phyloP scores from a whole-genome alignment of 2,329 filamentous ascomycete species.

The Rutstroemia sp. region DNA sequence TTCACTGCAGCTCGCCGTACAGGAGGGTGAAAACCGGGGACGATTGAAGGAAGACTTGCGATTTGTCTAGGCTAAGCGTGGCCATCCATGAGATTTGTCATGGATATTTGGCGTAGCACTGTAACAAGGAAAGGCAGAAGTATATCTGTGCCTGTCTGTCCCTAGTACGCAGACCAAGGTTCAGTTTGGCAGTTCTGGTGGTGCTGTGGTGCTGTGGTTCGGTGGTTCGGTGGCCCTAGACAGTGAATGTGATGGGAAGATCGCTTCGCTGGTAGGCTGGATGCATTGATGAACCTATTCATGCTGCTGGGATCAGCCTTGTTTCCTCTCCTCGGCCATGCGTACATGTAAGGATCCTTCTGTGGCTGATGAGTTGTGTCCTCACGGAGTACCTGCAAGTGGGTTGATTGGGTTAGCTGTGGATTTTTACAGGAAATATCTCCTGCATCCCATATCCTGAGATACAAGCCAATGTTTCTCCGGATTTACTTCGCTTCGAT shows the following conservation, averaged over 20 bases:
- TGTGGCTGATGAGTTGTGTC: background rate
- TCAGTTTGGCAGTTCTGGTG: background rate
- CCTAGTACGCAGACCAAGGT: background rate
- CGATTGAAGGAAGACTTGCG: constrained; percentile 9
- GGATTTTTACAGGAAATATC: too few species aligned
- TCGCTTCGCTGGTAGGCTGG: constrained; percentile 2
- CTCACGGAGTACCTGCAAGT: too few species aligned
- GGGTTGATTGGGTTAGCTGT: too few species aligned
- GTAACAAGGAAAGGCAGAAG: background rate
- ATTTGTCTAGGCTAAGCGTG: constrained; percentile 4
- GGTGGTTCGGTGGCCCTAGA: too few species aligned
- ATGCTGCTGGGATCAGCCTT: constrained; percentile 9
- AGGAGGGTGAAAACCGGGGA: constrained; percentile 1
- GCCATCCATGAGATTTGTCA: background rate
- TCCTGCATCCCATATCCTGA: too few species aligned
- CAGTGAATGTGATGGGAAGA: background rate
- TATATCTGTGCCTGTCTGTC: background rate
- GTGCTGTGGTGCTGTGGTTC: background rate
- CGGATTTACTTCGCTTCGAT: too few species aligned
- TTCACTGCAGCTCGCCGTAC: constrained; percentile 4
- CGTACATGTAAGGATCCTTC: constrained; percentile 5
- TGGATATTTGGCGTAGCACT: background rate
- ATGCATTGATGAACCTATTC: constrained; percentile 9
- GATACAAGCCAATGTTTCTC: too few species aligned
- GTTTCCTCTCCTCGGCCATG: background rate